These are phyloP conservation scores for Umbelopsis sp. DNA, from an alignment of 192 early-diverging fungal genomes.

Conservation along the genomic window DNA sequence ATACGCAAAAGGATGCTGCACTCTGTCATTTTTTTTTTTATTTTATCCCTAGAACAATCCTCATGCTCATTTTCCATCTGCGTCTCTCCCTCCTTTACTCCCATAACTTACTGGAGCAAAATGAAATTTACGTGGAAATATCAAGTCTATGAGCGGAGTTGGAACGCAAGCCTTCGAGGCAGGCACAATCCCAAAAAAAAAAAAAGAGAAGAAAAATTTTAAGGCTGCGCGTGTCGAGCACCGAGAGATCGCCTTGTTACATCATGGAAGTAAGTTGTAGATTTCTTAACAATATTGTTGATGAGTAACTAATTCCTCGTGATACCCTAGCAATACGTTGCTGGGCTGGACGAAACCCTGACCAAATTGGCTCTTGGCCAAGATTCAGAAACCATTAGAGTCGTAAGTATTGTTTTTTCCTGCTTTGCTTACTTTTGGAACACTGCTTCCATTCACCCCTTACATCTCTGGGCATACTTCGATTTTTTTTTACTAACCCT, in stretches of 20 bases:
- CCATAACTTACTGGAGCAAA: background rate
- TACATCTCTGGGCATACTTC: background rate
- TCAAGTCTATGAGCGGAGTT: background rate
- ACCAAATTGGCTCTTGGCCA: constrained; percentile 35
- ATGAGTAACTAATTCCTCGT: background rate
- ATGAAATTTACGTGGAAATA: background rate
- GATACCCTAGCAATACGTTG: constrained; percentile 30
- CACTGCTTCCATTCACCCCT: background rate
- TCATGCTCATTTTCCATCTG: constrained; percentile 19
- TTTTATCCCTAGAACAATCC: background rate
- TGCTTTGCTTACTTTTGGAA: background rate
- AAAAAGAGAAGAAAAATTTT: constrained; percentile 18
- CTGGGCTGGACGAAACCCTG: constrained; percentile 37
- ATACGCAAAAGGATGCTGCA: background rate
- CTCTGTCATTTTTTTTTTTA: background rate
- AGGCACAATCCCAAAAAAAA: background rate
- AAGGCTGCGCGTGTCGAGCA: constrained; percentile 1
- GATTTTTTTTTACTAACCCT: background rate
- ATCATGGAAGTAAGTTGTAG: constrained; percentile 12
- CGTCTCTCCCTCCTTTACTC: background rate
- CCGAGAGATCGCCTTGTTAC: constrained; percentile 18
- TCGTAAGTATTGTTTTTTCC: constrained; percentile 25
- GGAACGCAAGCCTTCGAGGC: background rate
- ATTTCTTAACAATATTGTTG: background rate
- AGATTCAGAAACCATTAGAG: constrained; percentile 43